Base-by-base conservation (phyloP, 371 early-diverging fungal species). In the Haplosporangium sp. region DNA sequence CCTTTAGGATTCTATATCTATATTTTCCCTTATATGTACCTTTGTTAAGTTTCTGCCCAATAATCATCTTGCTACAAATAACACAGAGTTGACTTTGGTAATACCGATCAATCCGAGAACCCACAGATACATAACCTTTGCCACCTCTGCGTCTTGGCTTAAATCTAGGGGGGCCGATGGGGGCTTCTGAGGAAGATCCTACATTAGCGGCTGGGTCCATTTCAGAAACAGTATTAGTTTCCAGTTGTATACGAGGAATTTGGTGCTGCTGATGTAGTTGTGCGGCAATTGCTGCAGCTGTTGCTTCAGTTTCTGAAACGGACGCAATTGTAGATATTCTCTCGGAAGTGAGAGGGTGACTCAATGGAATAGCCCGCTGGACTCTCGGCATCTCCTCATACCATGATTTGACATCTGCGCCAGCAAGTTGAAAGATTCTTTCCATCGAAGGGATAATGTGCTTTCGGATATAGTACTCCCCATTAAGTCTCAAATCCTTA, bases 371-470 rank as follows among this genome's bases (percentile, higher is more conserved):
- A 10, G 79, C 81, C 42, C 85, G 86, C 42, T 76, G 82, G 4
- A 83, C 66, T 11, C 88, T 55, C 9, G 92, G 91, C 91, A 93
- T 93, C 5, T 85, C 86, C n/a, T 87, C 86, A 67, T 88, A 88
- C 93, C 92, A 92, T 0, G 84, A 69, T 27, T 83, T 84, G 45
- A 93, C 87, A 68, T 93, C 95, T 37, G 91, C 92, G 10, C 96
- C 96, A 3, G 95, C 84, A 4, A 96, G 84, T 40, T 92, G 90
- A 57, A 96, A 93, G 19, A 96, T 82, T n/a, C 97, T 79, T 39
- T 88, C 78, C 9, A 97, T 79, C 0, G 94, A 90, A 0, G 95
- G 95, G n/a, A 94, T 91, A 40, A 96, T 90, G 84, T 94, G 94
- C 74, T 93, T 94, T 3, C 87, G 86, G 61, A 97, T 93, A 70